phyloP scores from a whole-genome alignment of 768 basidiomycete genomes.

The Lactarius sanguifluus region DNA sequence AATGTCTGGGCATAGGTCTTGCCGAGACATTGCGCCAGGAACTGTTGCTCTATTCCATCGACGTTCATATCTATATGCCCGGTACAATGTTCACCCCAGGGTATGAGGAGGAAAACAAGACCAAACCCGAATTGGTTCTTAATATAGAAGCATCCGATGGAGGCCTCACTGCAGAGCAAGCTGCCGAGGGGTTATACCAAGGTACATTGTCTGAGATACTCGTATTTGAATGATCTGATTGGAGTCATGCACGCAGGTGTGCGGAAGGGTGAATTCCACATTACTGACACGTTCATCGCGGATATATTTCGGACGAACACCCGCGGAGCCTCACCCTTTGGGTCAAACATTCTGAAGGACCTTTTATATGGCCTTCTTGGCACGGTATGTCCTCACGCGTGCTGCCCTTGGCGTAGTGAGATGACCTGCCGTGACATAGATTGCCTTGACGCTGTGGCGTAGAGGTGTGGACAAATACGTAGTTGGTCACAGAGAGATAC shows the following conservation, averaged over 20 bases:
- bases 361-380: conserved; percentile 43
- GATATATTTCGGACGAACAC: conserved; percentile 67
- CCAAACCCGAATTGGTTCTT: conserved; percentile 71
- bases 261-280: conserved; percentile 67
- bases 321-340: conserved; percentile 55
- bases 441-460: conserved; percentile 44
- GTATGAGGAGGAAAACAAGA: conserved; percentile 69
- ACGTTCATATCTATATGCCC: conserved; percentile 81
- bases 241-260: conserved; percentile 49
- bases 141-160: conserved; percentile 76
- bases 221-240: neutral
- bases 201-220: conserved; percentile 42
- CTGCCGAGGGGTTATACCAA: conserved; percentile 56
- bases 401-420: neutral
- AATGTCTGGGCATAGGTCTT: conserved; percentile 50
- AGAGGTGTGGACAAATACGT: conserved; percentile 40
- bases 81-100: conserved; percentile 79
- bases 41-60: conserved; percentile 71
- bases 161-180: conserved; percentile 60
- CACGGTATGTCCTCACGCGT: conserved; percentile 37
- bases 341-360: conserved; percentile 58
- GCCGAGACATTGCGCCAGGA: conserved; percentile 84
- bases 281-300: conserved; percentile 69
- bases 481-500: conserved; percentile 38
- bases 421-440: conserved; percentile 32